A percentile compares a stretch with the other conserved stretches of the same genome.
phyloP scores from a whole-genome alignment of 1,284 basidiomycete species.

The Earliella scabrosa region DNA sequence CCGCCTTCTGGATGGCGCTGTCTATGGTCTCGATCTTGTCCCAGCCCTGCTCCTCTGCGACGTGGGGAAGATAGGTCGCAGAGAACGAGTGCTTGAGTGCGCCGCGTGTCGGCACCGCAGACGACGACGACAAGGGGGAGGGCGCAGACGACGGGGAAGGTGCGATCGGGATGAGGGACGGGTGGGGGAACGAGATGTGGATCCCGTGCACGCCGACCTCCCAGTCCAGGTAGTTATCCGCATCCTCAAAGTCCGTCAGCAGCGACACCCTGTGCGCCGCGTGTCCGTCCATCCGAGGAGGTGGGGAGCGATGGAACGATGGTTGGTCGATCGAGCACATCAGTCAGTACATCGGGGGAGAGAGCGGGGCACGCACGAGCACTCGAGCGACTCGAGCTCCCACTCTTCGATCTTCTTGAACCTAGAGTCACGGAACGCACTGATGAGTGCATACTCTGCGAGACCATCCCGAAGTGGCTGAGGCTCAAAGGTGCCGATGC shows the following conservation, averaged over 20 bases:
- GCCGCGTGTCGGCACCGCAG: slow-evolving; percentile 55
- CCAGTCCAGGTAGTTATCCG: slow-evolving; percentile 89
- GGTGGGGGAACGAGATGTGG: slow-evolving; percentile 86
- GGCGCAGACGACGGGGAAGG: slow-evolving; percentile 61
- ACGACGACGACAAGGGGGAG: slow-evolving; percentile 70
- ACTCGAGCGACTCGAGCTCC: slow-evolving; percentile 84
- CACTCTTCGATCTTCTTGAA: slow-evolving; percentile 74
- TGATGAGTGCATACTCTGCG: slow-evolving; percentile 89
- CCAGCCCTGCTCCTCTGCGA: slow-evolving; percentile 94
- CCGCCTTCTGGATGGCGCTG: slow-evolving; percentile 92
- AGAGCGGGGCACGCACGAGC: slow-evolving; percentile 63
- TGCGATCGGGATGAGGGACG: slow-evolving; percentile 54
- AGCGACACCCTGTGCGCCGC: slow-evolving; percentile 74
- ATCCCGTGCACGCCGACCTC: slow-evolving; percentile 92
- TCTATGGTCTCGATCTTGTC: slow-evolving; percentile 87
- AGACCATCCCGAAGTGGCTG: slow-evolving; percentile 79
- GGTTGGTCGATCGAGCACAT: slow-evolving; percentile 6
- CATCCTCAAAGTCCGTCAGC: slow-evolving; percentile 91
- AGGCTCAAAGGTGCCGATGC: slow-evolving; percentile 93
- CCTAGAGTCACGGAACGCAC: slow-evolving; percentile 74
- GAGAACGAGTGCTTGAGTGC: slow-evolving; percentile 66
- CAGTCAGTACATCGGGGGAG: slow-evolving; percentile 6
- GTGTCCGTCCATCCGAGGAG: background rate
- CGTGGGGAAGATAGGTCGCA: slow-evolving; percentile 95
- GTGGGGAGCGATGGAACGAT: background rate